A percentile compares a stretch with the other conserved stretches of the same genome.
Conservation (phyloP, 768 basidiomycete genomes). For the Auricularia sp. region DNA sequence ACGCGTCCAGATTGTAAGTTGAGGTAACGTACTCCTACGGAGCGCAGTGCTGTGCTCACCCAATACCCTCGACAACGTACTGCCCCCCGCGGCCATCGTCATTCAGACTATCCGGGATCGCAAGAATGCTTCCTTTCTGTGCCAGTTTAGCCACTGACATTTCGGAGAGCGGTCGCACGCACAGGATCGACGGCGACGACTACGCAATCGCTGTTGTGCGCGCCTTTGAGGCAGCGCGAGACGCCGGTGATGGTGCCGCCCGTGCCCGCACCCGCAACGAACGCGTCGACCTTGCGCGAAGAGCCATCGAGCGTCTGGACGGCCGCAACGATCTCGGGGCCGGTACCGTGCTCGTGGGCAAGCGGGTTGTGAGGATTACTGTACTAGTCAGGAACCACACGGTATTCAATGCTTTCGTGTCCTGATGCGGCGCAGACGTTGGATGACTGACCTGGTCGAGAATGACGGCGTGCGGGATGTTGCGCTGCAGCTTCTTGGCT, state of each 20-base stretch:
- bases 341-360: constrained; percentile 86
- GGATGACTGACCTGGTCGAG: constrained; percentile 61
- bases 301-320: constrained; percentile 56
- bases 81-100: constrained; percentile 33
- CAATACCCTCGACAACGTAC: constrained; percentile 93
- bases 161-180: constrained; percentile 19
- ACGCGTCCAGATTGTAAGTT: not conserved
- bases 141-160: not conserved
- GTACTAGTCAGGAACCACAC: constrained; percentile 10
- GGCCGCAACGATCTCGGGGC: constrained; percentile 82
- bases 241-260: constrained; percentile 92
- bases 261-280: constrained; percentile 85
- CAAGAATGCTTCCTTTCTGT: constrained; percentile 83
- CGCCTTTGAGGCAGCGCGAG: constrained; percentile 68
- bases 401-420: not conserved
- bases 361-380: constrained; percentile 63
- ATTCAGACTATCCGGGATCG: constrained; percentile 59
- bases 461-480: constrained; percentile 80
- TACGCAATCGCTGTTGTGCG: constrained; percentile 59
- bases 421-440: constrained; percentile 23
- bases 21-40: too few relatives aligned
- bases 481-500: constrained; percentile 62
- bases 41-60: constrained; percentile 25
- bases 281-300: constrained; percentile 65
- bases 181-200: constrained; percentile 92